Evolutionary conservation across 2,329 filamentous ascomycete genomes (phyloP), one percentile per base, ranked within the genome.

Genomic region (Verticillium nubilum): DNA sequence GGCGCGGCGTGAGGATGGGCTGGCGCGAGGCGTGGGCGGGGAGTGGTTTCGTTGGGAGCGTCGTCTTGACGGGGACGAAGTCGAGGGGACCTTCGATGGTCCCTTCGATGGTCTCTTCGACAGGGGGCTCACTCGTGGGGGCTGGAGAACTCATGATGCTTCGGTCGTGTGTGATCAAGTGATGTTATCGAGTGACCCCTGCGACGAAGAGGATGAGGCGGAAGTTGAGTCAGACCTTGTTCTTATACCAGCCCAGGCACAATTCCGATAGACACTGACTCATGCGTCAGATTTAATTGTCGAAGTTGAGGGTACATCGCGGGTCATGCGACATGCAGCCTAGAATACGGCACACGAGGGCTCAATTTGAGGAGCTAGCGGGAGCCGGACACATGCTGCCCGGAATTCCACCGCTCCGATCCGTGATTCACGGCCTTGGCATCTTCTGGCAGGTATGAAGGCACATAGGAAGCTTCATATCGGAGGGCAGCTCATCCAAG

Each of bases 1-100:
- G 76, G 6, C 86, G 80, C 56, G 79, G 70, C 3, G 86, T 87
- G 55, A 65, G 67, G 58, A 84, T 74, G 2, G 70, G 67, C 7
- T 68, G 58, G 6, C 81, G 74, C 25, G 72, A 68, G 15, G 65
- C 59, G 58, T 74, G 75, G 3, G 73, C 69, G 5, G 77, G 80
- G 2, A 80, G 68, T 0, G 78, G 78, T 2, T 60, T 58, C 13
- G 69, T 66, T 1, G 83, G 82, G 12, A 80, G 70, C 1, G 76
- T 80, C 25, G 81, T 81, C 67, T 76, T 78, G 61, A 85, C 74
- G 52, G 69, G 78, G 60, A 78, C 65, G 54, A 68, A 70, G 13
- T 62, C 60, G 3, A 63, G 60, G 10, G 65, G 65, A 33, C 57
- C 37, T 12, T 61, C 55, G 54, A 59, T 59, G 27, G n/a, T n/a